Percentiles rank a stretch among this genome's conserved stretches.
Evolutionary conservation across 768 basidiomycete species (phyloP).

Genomic region (Asterophora parasitica): DNA sequence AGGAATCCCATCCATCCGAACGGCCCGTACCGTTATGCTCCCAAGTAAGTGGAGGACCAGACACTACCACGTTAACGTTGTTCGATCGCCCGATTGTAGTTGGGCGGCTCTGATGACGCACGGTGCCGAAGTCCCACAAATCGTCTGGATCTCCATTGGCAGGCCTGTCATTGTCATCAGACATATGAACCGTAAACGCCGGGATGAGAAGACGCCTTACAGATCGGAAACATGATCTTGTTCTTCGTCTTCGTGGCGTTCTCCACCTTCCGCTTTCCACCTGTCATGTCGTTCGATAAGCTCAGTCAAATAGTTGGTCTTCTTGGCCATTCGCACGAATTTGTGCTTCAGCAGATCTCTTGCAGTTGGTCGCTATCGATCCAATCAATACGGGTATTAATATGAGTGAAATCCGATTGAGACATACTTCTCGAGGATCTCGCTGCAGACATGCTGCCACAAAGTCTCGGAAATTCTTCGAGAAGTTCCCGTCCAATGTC

Average conservation of each 20-base stretch:
- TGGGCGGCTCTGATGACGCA: slow-evolving; percentile 63
- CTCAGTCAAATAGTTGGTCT: slow-evolving; percentile 91
- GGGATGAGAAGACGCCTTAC: slow-evolving; percentile 37
- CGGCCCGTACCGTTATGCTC: slow-evolving; percentile 61
- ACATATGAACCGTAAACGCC: slow-evolving; percentile 3
- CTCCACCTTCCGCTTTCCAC: slow-evolving; percentile 89
- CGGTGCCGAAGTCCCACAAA: slow-evolving; percentile 97
- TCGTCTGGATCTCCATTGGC: slow-evolving; percentile 66
- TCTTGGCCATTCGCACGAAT: slow-evolving; percentile 92
- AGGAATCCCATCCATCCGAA: slow-evolving; percentile 33
- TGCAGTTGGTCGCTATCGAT: slow-evolving; percentile 80
- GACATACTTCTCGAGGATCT: slow-evolving; percentile 83
- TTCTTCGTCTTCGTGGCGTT: slow-evolving; percentile 67
- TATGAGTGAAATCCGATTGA: not conserved
- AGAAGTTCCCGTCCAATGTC: slow-evolving; percentile 83
- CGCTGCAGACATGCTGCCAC: slow-evolving; percentile 89
- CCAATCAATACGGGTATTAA: slow-evolving; percentile 6
- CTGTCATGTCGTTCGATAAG: slow-evolving; percentile 91
- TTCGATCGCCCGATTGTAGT: slow-evolving; percentile 68
- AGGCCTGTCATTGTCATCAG: slow-evolving; percentile 32
- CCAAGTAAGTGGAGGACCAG: slow-evolving; percentile 74
- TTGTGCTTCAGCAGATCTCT: slow-evolving; percentile 94
- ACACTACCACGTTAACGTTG: slow-evolving; percentile 50
- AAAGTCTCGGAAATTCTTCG: slow-evolving; percentile 91
- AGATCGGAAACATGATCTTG: slow-evolving; percentile 54